Evolutionary conservation across 116 monocot genomes (phyloP).

Genomic region (Iris pallida): DNA sequence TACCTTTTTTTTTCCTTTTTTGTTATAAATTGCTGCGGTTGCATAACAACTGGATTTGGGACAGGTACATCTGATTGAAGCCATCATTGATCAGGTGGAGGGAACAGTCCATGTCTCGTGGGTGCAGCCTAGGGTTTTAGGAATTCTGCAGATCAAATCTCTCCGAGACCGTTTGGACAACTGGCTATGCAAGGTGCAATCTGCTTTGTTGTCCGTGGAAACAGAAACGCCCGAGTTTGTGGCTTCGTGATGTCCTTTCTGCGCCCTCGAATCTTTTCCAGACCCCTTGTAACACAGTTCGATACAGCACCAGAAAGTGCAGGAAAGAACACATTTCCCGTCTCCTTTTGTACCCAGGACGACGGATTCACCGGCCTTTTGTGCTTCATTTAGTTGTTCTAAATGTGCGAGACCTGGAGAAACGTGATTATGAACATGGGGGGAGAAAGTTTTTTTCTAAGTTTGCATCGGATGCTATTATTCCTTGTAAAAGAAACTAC

Average conservation of each 20-base stretch:
- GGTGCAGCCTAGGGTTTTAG: constrained; percentile 94
- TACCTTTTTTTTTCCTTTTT: too few species aligned
- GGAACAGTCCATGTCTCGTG: constrained; percentile 84
- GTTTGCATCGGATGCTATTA: too few species aligned
- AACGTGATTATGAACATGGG: too few species aligned
- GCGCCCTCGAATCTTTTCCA: background rate
- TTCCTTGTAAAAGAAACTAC: too few species aligned
- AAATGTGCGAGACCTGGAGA: too few species aligned
- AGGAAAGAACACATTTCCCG: constrained; percentile 8
- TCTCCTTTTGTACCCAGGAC: too few species aligned
- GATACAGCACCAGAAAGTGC: background rate
- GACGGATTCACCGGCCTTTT: too few species aligned
- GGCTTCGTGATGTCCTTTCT: constrained; percentile 25
- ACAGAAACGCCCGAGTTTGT: constrained; percentile 85
- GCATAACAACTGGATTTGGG: background rate
- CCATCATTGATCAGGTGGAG: constrained; percentile 91
- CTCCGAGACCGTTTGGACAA: constrained; percentile 63
- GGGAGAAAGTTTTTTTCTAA: too few species aligned
- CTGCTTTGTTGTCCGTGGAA: constrained; percentile 75
- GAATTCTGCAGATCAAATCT: constrained; percentile 69
- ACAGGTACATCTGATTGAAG: constrained; percentile 94
- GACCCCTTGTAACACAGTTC: background rate
- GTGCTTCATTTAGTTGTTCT: too few species aligned
- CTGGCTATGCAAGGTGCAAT: constrained; percentile 76
- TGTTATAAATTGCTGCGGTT: too few species aligned